phyloP scores from a whole-genome alignment of 2,329 filamentous ascomycete species.

The Lecanicillium sp. region DNA sequence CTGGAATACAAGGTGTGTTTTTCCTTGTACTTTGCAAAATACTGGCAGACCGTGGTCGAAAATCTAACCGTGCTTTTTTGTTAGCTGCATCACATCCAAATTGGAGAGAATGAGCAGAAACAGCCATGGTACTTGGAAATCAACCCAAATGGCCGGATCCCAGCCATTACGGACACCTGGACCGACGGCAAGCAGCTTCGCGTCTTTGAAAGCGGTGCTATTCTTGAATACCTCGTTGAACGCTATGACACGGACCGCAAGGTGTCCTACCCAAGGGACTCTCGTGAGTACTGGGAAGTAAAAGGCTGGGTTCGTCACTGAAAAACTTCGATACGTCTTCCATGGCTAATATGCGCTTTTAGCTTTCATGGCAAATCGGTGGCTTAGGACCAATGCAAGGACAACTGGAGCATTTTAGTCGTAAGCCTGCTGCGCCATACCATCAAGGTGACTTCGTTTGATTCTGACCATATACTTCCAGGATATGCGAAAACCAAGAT shows the following conservation, averaged over 20 bases:
- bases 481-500: slow-evolving; percentile 76
- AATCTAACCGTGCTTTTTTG: too few relatives aligned
- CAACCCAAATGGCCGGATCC: slow-evolving; percentile 90
- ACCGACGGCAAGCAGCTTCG: slow-evolving; percentile 64
- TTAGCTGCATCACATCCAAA: slow-evolving; percentile 55
- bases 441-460: too few relatives aligned
- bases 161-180: slow-evolving; percentile 75
- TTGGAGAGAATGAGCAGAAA: slow-evolving; percentile 72
- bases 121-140: slow-evolving; percentile 82
- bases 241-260: slow-evolving; percentile 77
- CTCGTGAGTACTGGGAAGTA: slow-evolving; percentile 69
- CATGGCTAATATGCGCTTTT: not conserved
- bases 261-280: slow-evolving; percentile 67
- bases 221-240: slow-evolving; percentile 79
- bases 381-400: slow-evolving; percentile 78
- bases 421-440: slow-evolving; percentile 31
- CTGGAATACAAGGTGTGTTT: slow-evolving; percentile 61
- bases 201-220: slow-evolving; percentile 77
- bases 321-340: not conserved
- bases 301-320: slow-evolving; percentile 66
- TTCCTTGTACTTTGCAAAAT: not conserved
- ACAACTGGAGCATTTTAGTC: slow-evolving; percentile 75
- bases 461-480: slow-evolving; percentile 19
- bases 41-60: not conserved
- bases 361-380: slow-evolving; percentile 68